Base-by-base conservation (phyloP, 2,329 filamentous ascomycete species). In the Coniochaeta pulveracea region DNA sequence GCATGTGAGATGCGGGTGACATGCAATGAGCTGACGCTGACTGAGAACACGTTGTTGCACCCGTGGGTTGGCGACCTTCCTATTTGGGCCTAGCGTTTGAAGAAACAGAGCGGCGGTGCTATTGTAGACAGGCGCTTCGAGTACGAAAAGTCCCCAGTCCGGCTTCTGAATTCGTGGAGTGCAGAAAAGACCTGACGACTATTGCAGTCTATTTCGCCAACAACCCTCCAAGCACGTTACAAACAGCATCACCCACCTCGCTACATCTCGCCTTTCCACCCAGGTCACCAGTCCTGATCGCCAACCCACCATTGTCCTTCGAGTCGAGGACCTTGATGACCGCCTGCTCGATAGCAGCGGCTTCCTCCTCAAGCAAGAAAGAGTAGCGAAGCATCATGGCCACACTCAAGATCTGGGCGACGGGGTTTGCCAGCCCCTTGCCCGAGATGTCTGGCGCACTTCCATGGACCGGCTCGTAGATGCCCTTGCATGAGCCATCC, bases 391-490 rank as follows among this genome's bases (percentile, higher is more conserved):
- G 63, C 66, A 85, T 72, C 78, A 85, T 80, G 35, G 76, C 76
- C 17, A 82, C 57, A 32, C 77, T 83, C 24, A 85, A 64, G 19
- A 85, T 74, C 43, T 77, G 74, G 1, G 78, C 80, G 21, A 85
- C 66, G 0, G 80, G 80, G 57, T 85, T 85, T 34, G 80, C 79
- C 26, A 82, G 66, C 24, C 76, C 76, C 50, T 80, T 69, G 36
- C 80, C 80, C 6, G 76, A 72, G 42, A 85, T 85, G 44, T 85
- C 80, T 9, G 81, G 80, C 3, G 80, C 81, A 34, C 49, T 72
- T 61, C 78, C 80, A 50, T 85, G 80, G 35, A 85, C 82, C 4
- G 80, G 80, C 58, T 85, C 80, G 49, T 84, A 85, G 44, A 85
- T 82, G 40, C 80, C 79, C 44, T 81, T 83, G 45, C 53, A 57